These are phyloP conservation scores for Penicillium sp. DNA, from an alignment of 2,329 filamentous ascomycete species.

Conservation along the genomic window DNA sequence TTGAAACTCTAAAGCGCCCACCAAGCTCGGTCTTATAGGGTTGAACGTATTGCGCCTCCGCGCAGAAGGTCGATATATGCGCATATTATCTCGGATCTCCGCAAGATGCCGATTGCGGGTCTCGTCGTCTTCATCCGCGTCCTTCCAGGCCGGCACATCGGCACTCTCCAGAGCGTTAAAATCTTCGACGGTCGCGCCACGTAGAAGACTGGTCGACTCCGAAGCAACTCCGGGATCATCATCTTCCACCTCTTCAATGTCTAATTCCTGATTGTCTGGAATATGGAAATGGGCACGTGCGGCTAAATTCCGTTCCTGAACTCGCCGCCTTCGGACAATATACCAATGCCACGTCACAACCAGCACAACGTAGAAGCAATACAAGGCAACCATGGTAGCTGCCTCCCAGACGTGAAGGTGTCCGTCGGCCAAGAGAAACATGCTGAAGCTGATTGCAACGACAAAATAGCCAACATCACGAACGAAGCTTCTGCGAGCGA, in stretches of 20 bases:
- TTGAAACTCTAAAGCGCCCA: constrained; percentile 91
- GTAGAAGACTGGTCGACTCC: constrained; percentile 50
- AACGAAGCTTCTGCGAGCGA: constrained; percentile 86
- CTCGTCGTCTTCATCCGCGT: constrained; percentile 62
- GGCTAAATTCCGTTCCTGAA: constrained; percentile 69
- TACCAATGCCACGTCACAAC: constrained; percentile 95
- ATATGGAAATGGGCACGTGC: constrained; percentile 76
- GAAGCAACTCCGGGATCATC: constrained; percentile 56
- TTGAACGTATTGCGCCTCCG: constrained; percentile 75
- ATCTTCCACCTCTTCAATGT: constrained; percentile 61
- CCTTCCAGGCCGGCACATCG: constrained; percentile 49
- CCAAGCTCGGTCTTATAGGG: constrained; percentile 87
- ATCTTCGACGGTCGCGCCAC: constrained; percentile 64
- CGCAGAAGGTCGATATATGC: constrained; percentile 72
- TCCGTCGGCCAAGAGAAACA: constrained; percentile 86
- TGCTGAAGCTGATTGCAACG: constrained; percentile 81
- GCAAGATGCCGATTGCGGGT: constrained; percentile 66
- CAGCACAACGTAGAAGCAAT: constrained; percentile 83
- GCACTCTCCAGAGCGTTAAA: constrained; percentile 65
- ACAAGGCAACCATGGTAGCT: constrained; percentile 85
- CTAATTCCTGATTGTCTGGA: constrained; percentile 62
- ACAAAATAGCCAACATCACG: constrained; percentile 94
- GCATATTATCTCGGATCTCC: constrained; percentile 92
- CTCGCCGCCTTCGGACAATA: constrained; percentile 65
- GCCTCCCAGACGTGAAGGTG: constrained; percentile 88